Evolutionary conservation across 179 eudicot species (phyloP).

Genomic region (Pouteria campechiana): DNA sequence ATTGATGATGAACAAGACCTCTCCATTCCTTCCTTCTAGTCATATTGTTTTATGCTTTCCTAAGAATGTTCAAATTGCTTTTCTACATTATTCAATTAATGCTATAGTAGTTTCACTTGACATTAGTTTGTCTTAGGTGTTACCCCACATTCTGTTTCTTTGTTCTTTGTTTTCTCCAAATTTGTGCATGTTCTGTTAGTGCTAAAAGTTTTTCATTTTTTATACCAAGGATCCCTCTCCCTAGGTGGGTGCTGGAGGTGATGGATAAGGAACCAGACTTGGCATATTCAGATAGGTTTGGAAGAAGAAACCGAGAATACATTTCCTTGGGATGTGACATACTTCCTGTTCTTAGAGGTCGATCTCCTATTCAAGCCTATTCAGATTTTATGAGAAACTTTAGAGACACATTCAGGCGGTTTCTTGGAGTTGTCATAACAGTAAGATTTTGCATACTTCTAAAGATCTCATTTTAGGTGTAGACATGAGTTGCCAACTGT

Average conservation of each 20-base stretch:
- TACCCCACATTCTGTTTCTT: too few relatives aligned
- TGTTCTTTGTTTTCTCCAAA: too few relatives aligned
- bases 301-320: constrained; percentile 39
- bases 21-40: too few relatives aligned
- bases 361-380: constrained; percentile 39
- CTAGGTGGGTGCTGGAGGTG: constrained; percentile 46
- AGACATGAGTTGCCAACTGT: constrained; percentile 8
- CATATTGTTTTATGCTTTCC: too few relatives aligned
- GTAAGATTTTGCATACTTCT: constrained; percentile 27
- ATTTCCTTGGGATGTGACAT: constrained; percentile 38
- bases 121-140: too few relatives aligned
- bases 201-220: too few relatives aligned
- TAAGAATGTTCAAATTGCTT: too few relatives aligned
- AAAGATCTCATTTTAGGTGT: too few relatives aligned
- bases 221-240: constrained; percentile 54
- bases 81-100: too few relatives aligned
- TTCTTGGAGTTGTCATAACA: constrained; percentile 29
- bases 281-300: constrained; percentile 31
- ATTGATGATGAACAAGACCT: too few relatives aligned
- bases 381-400: constrained; percentile 40
- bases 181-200: too few relatives aligned
- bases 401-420: constrained; percentile 29
- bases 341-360: constrained; percentile 33
- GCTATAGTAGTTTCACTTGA: too few relatives aligned
- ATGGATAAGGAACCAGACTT: constrained; percentile 33